Base-by-base conservation (phyloP, 768 basidiomycete species). In the Albatrellus ellisii region DNA sequence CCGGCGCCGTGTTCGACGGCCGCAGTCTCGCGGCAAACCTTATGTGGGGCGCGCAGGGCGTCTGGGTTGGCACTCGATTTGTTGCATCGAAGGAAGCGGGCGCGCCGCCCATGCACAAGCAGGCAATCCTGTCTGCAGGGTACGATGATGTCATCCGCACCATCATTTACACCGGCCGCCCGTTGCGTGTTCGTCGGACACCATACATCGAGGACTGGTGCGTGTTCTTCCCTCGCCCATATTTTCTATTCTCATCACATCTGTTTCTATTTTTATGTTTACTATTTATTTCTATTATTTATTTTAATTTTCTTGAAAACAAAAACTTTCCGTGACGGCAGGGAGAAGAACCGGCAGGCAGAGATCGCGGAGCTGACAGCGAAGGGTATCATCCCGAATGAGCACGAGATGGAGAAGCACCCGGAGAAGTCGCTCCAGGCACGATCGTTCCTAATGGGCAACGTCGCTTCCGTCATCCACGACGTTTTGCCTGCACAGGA, bases 1-100 rank as follows among this genome's bases (percentile, higher is more conserved):
- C 91, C 4, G 91, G 91, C 25, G 91, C 88, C 0, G 82, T 97
- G 15, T 88, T 76, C 61, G 88, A 94, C 51, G 90, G 90, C 4
- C 73, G 90, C 38, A 73, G 83, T 45, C 68, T 94, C 7, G 90
- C 87, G 3, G 85, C 91, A 12, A 88, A 91, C 54, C 60, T 97
- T 42, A 68, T 78, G 52, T 92, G 83, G 76, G 91, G 91, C 47
- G 90, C 90, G 27, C 72, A 88, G 51, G 91, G 70, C 26, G 88
- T 91, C 41, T 84, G 67, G 72, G 79, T 75, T 26, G 48, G 56
- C 39, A 66, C 54, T 54, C 75, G 90, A 35, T 92, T 94, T 54
- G 89, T 92, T 20, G 88, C 90, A 11, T 65, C 74, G 12, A 69
- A 61, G 4, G 88, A 92, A 58, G 89, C 90, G 26, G 70, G 69